Evolutionary conservation across 345 rosid species (phyloP).

Genomic region (Aurinia saxatilis): DNA sequence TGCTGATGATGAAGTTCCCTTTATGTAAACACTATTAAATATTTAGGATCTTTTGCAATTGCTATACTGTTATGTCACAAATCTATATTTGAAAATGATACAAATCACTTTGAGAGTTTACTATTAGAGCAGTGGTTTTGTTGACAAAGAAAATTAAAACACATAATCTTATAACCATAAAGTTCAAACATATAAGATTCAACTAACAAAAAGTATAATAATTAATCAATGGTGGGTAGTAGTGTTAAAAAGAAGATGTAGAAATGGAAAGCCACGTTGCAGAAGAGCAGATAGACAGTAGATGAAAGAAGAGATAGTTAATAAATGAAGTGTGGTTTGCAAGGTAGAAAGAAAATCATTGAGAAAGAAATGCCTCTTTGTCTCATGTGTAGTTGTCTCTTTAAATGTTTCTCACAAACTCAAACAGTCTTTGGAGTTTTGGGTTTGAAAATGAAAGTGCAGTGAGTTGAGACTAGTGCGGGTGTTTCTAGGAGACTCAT

Average conservation of each 20-base stretch:
- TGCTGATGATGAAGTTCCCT: neutral
- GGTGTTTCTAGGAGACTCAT: constrained; percentile 62
- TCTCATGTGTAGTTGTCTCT: constrained; percentile 75
- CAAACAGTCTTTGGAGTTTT: constrained; percentile 16
- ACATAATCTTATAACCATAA: neutral
- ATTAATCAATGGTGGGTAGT: neutral
- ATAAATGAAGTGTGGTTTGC: constrained; percentile 23
- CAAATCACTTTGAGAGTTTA: neutral
- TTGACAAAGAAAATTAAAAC: neutral
- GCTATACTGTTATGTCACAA: neutral
- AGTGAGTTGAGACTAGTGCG: constrained; percentile 41
- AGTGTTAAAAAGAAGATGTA: neutral
- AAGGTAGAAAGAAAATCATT: constrained; percentile 24
- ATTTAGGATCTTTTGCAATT: neutral
- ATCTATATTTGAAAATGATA: neutral
- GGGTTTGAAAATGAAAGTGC: constrained; percentile 54
- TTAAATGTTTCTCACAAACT: constrained; percentile 23
- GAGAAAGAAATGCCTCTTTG: constrained; percentile 36
- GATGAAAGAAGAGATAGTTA: neutral
- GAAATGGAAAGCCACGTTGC: constrained; percentile 15
- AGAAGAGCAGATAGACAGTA: constrained; percentile 6
- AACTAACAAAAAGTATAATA: neutral
- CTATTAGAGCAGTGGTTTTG: neutral
- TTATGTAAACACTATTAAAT: neutral
- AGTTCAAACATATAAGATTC: too few species aligned